phyloP scores from a whole-genome alignment of 2,329 filamentous ascomycete species.

The Microdochium trichocladiopsis region DNA sequence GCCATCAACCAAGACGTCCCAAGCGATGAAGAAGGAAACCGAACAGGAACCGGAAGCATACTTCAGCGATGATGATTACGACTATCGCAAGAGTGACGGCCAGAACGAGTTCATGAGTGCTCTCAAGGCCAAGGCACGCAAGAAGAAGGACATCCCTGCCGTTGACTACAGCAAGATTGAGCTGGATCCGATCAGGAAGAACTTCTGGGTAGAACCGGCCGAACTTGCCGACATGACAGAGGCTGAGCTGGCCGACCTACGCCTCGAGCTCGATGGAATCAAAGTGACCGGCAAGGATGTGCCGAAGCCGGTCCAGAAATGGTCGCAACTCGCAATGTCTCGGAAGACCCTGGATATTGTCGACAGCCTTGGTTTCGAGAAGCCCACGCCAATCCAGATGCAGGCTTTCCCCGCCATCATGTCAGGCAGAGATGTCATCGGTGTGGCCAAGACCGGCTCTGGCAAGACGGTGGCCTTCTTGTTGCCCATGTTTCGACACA shows the following conservation, averaged over 20 bases:
- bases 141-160: constrained; percentile 91
- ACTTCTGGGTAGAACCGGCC: constrained; percentile 87
- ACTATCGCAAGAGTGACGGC: constrained; percentile 39
- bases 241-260: constrained; percentile 73
- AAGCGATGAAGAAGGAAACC: constrained; percentile 32
- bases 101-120: constrained; percentile 42
- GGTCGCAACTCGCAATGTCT: constrained; percentile 90
- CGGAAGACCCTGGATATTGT: constrained; percentile 84
- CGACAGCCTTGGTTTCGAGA: constrained; percentile 72
- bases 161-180: constrained; percentile 84
- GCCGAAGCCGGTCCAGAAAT: constrained; percentile 91
- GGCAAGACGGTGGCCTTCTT: constrained; percentile 96
- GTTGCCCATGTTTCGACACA: constrained; percentile 95
- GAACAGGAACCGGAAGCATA: constrained; percentile 72
- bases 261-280: constrained; percentile 88
- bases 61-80: constrained; percentile 78
- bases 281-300: constrained; percentile 85
- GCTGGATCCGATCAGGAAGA: constrained; percentile 81
- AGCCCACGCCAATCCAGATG: constrained; percentile 88
- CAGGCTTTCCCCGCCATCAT: constrained; percentile 93
- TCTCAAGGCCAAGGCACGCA: constrained; percentile 55
- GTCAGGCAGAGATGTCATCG: constrained; percentile 92
- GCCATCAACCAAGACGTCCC: constrained; percentile 15
- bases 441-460: constrained; percentile 94
- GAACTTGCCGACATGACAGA: constrained; percentile 80